These are phyloP conservation scores for Saturnispora dispora DNA, from an alignment of 805 yeast species.

Conservation along the genomic window DNA sequence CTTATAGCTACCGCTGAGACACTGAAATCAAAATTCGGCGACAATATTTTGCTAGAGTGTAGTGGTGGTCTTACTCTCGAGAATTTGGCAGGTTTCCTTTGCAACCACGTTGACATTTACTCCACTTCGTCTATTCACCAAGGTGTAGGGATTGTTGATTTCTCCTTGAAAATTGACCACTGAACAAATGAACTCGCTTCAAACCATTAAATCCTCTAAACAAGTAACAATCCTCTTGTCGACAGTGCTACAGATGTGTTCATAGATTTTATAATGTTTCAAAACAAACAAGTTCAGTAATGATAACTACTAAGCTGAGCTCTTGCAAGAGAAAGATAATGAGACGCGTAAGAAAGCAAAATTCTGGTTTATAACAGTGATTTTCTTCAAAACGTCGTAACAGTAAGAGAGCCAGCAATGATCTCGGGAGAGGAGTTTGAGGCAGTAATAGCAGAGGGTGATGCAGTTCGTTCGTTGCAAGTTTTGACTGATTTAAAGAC, in stretches of 20 bases:
- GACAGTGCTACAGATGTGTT: background rate
- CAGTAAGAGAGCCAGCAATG: background rate
- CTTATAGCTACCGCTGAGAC: conserved; percentile 55
- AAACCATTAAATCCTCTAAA: too few relatives aligned
- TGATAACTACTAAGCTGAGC: background rate
- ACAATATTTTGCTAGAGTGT: conserved; percentile 60
- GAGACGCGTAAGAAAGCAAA: background rate
- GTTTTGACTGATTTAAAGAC: conserved; percentile 4
- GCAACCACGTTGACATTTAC: conserved; percentile 79
- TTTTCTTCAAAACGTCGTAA: background rate
- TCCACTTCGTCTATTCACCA: conserved; percentile 89
- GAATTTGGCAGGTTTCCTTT: conserved; percentile 56
- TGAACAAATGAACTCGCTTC: background rate
- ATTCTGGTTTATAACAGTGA: background rate
- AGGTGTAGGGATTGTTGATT: conserved; percentile 78
- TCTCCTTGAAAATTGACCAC: conserved; percentile 59
- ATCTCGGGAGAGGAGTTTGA: conserved; percentile 8
- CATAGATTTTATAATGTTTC: background rate
- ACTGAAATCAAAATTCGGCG: conserved; percentile 51
- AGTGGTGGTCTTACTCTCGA: conserved; percentile 79
- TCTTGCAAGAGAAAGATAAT: background rate
- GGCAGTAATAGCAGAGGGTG: background rate
- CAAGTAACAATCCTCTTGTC: background rate
- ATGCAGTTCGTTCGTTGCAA: conserved; percentile 2
- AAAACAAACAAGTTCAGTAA: background rate